Evolutionary conservation across 2,329 filamentous ascomycete genomes (phyloP).

Genomic region (Fusarium coicis): DNA sequence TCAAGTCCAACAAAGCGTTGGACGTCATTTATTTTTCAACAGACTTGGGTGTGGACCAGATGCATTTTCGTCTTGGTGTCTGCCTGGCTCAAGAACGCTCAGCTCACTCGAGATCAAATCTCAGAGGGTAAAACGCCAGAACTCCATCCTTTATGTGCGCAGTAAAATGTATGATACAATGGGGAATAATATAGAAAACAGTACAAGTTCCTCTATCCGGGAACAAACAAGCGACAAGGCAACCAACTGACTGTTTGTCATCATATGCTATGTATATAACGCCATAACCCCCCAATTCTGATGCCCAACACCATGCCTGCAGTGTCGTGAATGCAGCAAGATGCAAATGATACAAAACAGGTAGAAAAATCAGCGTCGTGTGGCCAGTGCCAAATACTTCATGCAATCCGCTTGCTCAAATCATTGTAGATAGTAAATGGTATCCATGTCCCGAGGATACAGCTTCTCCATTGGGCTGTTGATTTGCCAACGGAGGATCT

Average conservation of each 20-base stretch:
- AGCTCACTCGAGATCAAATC: slow-evolving; percentile 9
- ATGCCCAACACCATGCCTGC: slow-evolving; percentile 27
- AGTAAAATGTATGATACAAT: slow-evolving; percentile 33
- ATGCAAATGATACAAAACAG: slow-evolving; percentile 16
- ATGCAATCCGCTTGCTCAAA: slow-evolving; percentile 27
- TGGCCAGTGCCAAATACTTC: neutral
- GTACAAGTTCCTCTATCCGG: slow-evolving; percentile 14
- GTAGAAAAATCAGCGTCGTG: slow-evolving; percentile 12
- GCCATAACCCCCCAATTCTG: slow-evolving; percentile 20
- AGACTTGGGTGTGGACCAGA: slow-evolving; percentile 12
- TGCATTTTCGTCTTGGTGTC: slow-evolving; percentile 24
- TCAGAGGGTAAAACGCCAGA: slow-evolving; percentile 18
- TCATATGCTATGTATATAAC: slow-evolving; percentile 30
- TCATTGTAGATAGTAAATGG: slow-evolving; percentile 47
- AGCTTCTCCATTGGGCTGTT: slow-evolving; percentile 48
- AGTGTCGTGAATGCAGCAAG: slow-evolving; percentile 36
- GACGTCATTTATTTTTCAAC: slow-evolving; percentile 25
- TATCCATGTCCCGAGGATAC: slow-evolving; percentile 53
- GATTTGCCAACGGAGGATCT: slow-evolving; percentile 50
- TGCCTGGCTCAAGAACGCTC: slow-evolving; percentile 15
- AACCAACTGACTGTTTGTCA: slow-evolving; percentile 14
- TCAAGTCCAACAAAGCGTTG: slow-evolving; percentile 20
- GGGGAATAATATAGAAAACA: slow-evolving; percentile 10
- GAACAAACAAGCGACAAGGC: slow-evolving; percentile 11
- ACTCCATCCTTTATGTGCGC: slow-evolving; percentile 31